A percentile compares a stretch with the other conserved stretches of the same genome.
Evolutionary conservation across 2,329 filamentous ascomycete genomes (phyloP).

Genomic region (Aphanocladium album): DNA sequence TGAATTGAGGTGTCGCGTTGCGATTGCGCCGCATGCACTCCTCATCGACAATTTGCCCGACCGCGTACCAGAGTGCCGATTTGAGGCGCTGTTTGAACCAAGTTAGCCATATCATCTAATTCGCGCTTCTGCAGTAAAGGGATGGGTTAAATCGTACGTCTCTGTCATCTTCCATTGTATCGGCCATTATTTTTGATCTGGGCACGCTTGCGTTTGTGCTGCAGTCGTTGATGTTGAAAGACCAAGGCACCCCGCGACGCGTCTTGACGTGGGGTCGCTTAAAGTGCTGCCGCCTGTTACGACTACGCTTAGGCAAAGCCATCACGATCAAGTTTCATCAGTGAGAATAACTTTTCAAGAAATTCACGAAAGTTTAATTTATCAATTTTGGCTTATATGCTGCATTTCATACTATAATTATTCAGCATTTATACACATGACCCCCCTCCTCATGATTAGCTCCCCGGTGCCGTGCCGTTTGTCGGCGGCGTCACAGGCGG

Average conservation of each 20-base stretch:
- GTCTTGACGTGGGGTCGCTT: neutral
- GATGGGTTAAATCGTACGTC: slow-evolving; percentile 24
- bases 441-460: neutral
- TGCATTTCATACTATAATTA: neutral
- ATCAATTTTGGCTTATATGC: neutral
- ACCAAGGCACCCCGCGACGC: neutral
- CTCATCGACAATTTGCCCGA: slow-evolving; percentile 85
- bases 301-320: neutral
- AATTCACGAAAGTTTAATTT: too few relatives aligned
- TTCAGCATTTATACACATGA: neutral
- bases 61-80: slow-evolving; percentile 75
- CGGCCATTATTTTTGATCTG: slow-evolving; percentile 25
- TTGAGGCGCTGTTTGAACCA: slow-evolving; percentile 63
- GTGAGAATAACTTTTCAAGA: too few relatives aligned
- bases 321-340: neutral
- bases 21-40: slow-evolving; percentile 58
- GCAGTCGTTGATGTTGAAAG: neutral
- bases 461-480: neutral
- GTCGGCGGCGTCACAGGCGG: slow-evolving; percentile 1
- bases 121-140: neutral
- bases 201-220: neutral
- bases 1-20: slow-evolving; percentile 90
- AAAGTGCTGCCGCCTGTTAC: neutral
- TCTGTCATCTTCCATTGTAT: slow-evolving; percentile 29
- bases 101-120: neutral